phyloP scores from a whole-genome alignment of 768 basidiomycete species.

The Panaeolus papilionaceus region DNA sequence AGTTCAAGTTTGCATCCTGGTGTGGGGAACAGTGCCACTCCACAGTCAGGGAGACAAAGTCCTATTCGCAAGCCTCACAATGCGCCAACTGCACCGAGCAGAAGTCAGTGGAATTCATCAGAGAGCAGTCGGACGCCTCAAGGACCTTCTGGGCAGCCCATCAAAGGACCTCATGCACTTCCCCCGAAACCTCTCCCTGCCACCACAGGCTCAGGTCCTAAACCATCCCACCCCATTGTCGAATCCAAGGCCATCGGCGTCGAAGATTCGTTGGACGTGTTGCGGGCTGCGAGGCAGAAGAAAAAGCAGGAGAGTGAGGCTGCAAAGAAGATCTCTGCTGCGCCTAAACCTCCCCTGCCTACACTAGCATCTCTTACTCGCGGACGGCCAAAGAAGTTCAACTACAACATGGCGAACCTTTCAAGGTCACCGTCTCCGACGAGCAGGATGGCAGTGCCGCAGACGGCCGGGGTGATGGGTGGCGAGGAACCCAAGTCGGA shows the following conservation, averaged over 20 bases:
- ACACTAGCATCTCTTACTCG: neutral
- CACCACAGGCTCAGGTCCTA: neutral
- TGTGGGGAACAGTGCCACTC: slow-evolving; percentile 1
- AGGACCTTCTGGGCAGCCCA: neutral
- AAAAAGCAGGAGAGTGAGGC: neutral
- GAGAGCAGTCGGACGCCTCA: slow-evolving; percentile 3
- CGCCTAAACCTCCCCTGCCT: neutral
- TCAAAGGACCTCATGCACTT: slow-evolving; percentile 1
- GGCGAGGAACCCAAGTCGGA: slow-evolving; percentile 30
- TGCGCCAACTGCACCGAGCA: neutral
- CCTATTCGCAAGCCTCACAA: neutral
- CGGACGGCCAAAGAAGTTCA: neutral
- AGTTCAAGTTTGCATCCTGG: neutral
- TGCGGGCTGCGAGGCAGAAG: slow-evolving; percentile 3
- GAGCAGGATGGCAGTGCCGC: slow-evolving; percentile 13
- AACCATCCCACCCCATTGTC: neutral
- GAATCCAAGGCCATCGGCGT: neutral
- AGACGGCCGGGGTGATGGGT: slow-evolving; percentile 15
- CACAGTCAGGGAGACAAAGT: neutral
- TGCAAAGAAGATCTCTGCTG: neutral
- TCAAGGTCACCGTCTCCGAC: slow-evolving; percentile 38
- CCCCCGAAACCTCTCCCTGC: slow-evolving; percentile 15
- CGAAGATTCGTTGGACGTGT: neutral
- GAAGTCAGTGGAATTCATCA: neutral
- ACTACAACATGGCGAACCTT: neutral